phyloP scores from a whole-genome alignment of 345 rosid genomes.

The Murraya paniculata region DNA sequence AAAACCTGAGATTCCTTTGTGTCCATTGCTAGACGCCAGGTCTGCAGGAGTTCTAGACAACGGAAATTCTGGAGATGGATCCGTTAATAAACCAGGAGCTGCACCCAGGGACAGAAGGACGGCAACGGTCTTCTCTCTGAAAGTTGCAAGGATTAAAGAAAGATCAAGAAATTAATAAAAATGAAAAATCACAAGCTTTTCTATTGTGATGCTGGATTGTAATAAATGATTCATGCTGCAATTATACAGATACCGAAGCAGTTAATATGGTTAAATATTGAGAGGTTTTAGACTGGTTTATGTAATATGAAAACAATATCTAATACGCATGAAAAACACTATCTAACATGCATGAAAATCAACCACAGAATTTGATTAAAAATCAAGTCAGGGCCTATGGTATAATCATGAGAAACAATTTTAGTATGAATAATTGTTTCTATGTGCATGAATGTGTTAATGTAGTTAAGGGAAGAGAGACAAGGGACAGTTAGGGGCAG shows the following conservation, averaged over 20 bases:
- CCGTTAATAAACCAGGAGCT: conserved; percentile 65
- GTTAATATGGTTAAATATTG: background rate
- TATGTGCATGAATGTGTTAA: background rate
- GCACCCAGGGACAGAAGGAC: conserved; percentile 72
- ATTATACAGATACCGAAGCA: conserved; percentile 4
- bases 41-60: conserved; percentile 82
- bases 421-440: background rate
- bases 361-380: background rate
- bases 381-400: background rate
- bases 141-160: conserved; percentile 15
- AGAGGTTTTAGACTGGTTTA: background rate
- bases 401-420: background rate
- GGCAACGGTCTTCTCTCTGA: conserved; percentile 85
- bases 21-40: conserved; percentile 81
- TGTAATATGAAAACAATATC: background rate
- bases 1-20: conserved; percentile 90
- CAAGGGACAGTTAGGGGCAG: background rate
- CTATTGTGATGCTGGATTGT: background rate
- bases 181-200: background rate
- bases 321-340: background rate
- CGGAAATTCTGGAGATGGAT: conserved; percentile 85
- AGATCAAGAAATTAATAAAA: background rate
- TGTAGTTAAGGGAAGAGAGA: background rate
- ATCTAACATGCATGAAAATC: background rate
- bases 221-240: background rate